Base-by-base conservation (phyloP, 768 basidiomycete genomes). In the Suillus ampliporus region DNA sequence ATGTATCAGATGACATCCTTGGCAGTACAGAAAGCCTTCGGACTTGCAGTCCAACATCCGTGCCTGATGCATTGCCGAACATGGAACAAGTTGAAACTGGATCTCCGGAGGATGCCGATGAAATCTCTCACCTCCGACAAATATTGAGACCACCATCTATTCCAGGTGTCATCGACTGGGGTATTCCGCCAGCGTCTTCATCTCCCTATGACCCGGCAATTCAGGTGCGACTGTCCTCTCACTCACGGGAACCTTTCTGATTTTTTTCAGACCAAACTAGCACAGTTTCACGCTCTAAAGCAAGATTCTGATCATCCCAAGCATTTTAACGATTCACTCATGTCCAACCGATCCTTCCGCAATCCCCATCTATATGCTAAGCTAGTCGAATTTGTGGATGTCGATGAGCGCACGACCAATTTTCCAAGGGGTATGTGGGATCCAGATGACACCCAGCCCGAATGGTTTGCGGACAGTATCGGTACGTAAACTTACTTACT, bases 301-400 rank as follows among this genome's bases (percentile, higher is more conserved):
- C 76, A 80, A 34, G 83, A 89, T 68, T 71, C 85, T 11, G 63
- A 64, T 2, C 83, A 85, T 68, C 90, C 91, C 1, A 88, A 89
- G 67, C 95, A 97, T 75, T 98, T 97, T 80, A 99, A 99, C 74
- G 95, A 97, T 74, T 93, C 93, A 2, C 84, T 99, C 46, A 94
- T 98, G 89, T 86, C 89, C 9, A 94, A 92, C 67, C 89, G 94
- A 48, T 89, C 94, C 5, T 99, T 99, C 77, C 88, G 95, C 31
- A 99, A 99, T 71, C 97, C 97, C 0, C 94, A 97, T 71, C 85
- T 99, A n/a, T 97, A 97, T 75, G 82, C 92, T 14, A 95, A 95
- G 69, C 86, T 99, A 2, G 96, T 99, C 65, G 94, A 97, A 71
- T 97, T 96, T 72, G 89, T 97, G 17, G 90, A 91, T 62, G 90